Evolutionary conservation across 2,329 filamentous ascomycete species (phyloP).

Genomic region (Ophiostoma triangulosporum): DNA sequence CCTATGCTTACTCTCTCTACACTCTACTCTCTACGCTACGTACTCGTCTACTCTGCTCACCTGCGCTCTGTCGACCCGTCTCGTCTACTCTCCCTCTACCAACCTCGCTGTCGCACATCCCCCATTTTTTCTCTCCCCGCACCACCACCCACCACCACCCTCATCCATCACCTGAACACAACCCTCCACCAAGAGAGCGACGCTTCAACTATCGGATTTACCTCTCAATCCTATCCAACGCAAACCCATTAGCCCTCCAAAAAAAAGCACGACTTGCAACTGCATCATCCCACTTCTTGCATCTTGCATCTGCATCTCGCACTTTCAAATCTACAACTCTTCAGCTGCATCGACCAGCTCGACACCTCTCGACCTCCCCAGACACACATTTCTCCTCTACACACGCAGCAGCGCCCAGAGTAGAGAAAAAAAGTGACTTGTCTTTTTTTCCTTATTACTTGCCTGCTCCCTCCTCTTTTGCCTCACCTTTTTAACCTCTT

Average conservation of each 20-base stretch:
- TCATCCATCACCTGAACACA: neutral
- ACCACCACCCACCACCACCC: neutral
- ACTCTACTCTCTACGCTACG: neutral
- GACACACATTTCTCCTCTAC: neutral
- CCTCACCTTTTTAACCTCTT: neutral
- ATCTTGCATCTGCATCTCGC: neutral
- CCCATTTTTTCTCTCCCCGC: conserved; percentile 2
- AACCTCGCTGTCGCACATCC: conserved; percentile 1
- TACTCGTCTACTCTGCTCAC: neutral
- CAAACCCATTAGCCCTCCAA: neutral
- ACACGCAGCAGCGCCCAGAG: neutral
- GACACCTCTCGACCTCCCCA: neutral
- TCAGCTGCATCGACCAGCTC: neutral
- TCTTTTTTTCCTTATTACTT: neutral
- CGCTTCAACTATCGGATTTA: neutral
- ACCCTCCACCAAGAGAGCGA: conserved; percentile 1
- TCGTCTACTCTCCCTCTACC: neutral
- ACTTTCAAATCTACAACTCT: neutral
- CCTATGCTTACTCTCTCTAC: neutral
- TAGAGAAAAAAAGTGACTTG: neutral
- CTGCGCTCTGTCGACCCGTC: neutral
- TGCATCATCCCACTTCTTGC: neutral
- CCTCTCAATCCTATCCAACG: neutral
- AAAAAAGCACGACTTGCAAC: neutral
- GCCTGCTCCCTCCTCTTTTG: neutral